Percentiles rank a stretch among this genome's conserved stretches.
phyloP scores from a whole-genome alignment of 2,329 filamentous ascomycete genomes.

The Paradendryphiella salina region DNA sequence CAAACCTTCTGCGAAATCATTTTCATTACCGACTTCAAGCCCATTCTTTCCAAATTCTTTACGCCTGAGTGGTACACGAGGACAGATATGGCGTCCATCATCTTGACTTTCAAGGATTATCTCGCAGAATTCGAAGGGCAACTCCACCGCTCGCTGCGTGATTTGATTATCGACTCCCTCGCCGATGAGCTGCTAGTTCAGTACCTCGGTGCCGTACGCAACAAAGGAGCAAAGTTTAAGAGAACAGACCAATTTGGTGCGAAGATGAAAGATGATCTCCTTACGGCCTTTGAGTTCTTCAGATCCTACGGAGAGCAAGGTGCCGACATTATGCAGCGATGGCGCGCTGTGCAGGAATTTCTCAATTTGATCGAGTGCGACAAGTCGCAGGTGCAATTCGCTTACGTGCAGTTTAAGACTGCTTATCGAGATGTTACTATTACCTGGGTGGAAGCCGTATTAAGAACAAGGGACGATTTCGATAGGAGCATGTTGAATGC shows the following conservation, averaged over 20 bases:
- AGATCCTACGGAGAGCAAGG: constrained; percentile 56
- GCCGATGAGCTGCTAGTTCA: constrained; percentile 85
- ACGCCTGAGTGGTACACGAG: constrained; percentile 85
- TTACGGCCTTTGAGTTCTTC: constrained; percentile 90
- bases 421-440: constrained; percentile 94
- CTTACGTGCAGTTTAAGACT: constrained; percentile 81
- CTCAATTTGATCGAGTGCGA: constrained; percentile 73
- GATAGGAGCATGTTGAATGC: constrained; percentile 85
- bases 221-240: constrained; percentile 87
- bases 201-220: constrained; percentile 83
- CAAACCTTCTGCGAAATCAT: constrained; percentile 83
- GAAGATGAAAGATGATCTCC: constrained; percentile 90
- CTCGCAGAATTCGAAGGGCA: constrained; percentile 82
- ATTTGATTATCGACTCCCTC: constrained; percentile 92
- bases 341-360: constrained; percentile 87
- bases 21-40: constrained; percentile 84
- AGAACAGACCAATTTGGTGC: constrained; percentile 85
- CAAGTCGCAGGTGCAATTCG: constrained; percentile 73
- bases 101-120: constrained; percentile 94
- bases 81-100: constrained; percentile 89
- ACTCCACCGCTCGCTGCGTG: constrained; percentile 81
- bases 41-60: constrained; percentile 87
- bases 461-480: constrained; percentile 88
- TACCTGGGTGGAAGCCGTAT: constrained; percentile 90
- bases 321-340: constrained; percentile 80